These are phyloP conservation scores for Aegilops speltoides DNA, from an alignment of 176 grass and related monocot genomes.

Conservation along the genomic window DNA sequence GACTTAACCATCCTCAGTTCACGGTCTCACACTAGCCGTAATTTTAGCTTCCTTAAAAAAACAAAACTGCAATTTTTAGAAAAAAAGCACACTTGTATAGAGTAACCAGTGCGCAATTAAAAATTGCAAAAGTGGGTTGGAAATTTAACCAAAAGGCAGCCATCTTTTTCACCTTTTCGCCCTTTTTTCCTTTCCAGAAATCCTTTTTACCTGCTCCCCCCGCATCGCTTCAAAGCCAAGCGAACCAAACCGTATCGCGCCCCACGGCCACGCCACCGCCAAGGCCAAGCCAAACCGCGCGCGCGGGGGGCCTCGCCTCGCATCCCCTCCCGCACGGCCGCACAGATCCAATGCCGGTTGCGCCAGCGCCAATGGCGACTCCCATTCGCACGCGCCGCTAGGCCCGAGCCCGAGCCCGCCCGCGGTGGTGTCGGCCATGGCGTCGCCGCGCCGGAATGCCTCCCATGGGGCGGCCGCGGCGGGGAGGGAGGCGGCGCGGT, in stretches of 20 bases:
- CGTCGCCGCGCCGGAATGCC: slow-evolving; percentile 42
- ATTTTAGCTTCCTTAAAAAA: too few species aligned
- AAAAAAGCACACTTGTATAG: too few species aligned
- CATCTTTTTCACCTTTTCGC: neutral
- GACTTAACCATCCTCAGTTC: too few species aligned
- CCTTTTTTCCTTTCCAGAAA: neutral
- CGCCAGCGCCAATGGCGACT: neutral
- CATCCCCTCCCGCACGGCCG: neutral
- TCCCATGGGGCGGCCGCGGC: neutral
- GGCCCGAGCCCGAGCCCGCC: neutral
- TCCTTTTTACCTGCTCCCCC: slow-evolving; percentile 15
- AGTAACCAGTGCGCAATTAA: neutral
- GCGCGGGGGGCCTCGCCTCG: slow-evolving; percentile 17
- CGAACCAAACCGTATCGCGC: too few species aligned
- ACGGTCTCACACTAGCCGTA: too few species aligned
- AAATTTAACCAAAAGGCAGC: neutral
- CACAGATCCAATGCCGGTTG: neutral
- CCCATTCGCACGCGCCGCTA: neutral
- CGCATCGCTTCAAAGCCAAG: slow-evolving; percentile 33
- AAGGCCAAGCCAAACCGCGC: too few species aligned
- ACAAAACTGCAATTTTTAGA: too few species aligned
- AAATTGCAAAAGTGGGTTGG: neutral
- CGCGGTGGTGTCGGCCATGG: neutral
- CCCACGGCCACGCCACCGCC: too few species aligned
- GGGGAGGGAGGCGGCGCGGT: neutral